These are phyloP conservation scores for Coniochaeta sp. DNA, from an alignment of 2,329 filamentous ascomycete species.

Conservation along the genomic window DNA sequence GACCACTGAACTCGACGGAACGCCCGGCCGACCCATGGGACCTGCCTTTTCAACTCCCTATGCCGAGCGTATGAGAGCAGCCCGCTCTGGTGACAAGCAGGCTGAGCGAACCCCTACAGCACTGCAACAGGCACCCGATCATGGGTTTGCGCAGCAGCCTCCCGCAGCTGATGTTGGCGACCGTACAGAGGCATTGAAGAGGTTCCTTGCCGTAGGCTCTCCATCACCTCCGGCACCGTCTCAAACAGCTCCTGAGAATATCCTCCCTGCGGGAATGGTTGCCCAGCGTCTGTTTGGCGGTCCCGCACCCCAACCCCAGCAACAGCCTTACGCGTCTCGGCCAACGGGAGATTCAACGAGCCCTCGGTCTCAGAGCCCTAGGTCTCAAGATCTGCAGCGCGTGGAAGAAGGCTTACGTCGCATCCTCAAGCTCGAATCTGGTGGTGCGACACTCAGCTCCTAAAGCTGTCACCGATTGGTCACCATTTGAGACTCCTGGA, in stretches of 20 bases:
- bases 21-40: conserved; percentile 46
- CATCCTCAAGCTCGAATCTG: conserved; percentile 35
- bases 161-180: conserved; percentile 25
- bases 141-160: conserved; percentile 6
- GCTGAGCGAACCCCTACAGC: not conserved
- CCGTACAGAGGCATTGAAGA: conserved; percentile 46
- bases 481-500: not conserved
- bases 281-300: not conserved
- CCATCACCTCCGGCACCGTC: conserved; percentile 5
- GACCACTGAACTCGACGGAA: conserved; percentile 60
- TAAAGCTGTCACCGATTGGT: not conserved
- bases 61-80: conserved; percentile 52
- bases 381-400: conserved; percentile 27
- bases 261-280: not conserved
- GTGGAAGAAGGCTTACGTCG: conserved; percentile 49
- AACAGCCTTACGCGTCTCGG: not conserved
- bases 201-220: conserved; percentile 33
- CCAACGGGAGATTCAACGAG: not conserved
- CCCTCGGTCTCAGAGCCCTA: not conserved
- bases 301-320: not conserved
- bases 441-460: not conserved
- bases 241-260: conserved; percentile 1
- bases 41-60: conserved; percentile 64
- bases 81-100: conserved; percentile 26
- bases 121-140: conserved; percentile 5